phyloP scores from a whole-genome alignment of 257 asterid species.

The Solanum neorickii region DNA sequence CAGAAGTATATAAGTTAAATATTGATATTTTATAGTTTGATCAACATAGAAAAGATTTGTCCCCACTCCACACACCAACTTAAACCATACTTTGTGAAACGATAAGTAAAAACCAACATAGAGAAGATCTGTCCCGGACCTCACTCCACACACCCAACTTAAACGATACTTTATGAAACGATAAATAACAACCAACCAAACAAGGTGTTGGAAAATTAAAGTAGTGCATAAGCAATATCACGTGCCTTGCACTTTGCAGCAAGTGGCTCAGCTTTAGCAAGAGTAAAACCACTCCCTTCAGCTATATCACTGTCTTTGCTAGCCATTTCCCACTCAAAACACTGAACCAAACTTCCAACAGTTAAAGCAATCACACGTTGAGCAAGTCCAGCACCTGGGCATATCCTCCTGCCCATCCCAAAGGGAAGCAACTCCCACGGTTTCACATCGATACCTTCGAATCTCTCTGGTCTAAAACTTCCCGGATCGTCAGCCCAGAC shows the following conservation, averaged over 20 bases:
- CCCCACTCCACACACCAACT: background rate
- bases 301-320: background rate
- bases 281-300: background rate
- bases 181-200: background rate
- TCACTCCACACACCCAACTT: no score
- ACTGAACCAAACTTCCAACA: slow-evolving; percentile 6
- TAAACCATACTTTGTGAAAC: background rate
- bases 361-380: slow-evolving; percentile 2
- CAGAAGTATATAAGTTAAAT: background rate
- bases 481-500: slow-evolving; percentile 6
- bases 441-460: slow-evolving; percentile 1
- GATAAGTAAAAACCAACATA: background rate
- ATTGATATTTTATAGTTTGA: background rate
- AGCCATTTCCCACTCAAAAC: slow-evolving; percentile 7
- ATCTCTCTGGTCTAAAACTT: slow-evolving; percentile 13
- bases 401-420: slow-evolving; percentile 15
- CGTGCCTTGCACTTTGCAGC: background rate
- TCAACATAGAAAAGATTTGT: background rate
- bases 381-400: slow-evolving; percentile 11
- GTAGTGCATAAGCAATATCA: background rate
- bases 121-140: background rate
- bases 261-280: background rate
- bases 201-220: background rate
- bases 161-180: background rate
- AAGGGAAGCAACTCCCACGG: slow-evolving; percentile 3